Evolutionary conservation across 331 rosid genomes (phyloP), one percentile per base, ranked within the genome.

Genomic region (Quercus tomentella): DNA sequence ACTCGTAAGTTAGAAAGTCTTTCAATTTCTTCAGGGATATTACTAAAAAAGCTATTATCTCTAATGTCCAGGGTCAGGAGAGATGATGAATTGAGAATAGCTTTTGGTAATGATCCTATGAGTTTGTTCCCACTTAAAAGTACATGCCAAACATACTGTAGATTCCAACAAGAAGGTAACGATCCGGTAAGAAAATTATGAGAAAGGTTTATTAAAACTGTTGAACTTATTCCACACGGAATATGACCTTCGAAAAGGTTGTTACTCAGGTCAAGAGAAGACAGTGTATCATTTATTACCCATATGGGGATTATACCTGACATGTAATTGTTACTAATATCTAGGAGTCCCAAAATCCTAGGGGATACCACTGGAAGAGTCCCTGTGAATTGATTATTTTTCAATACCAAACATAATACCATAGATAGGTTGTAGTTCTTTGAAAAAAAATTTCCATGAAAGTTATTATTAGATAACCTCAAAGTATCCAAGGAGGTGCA

Each of bases 91-190:
- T 10, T 7, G 12, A 12, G 21, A 43, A 26, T 0, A 16, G 1
- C 12, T 65, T 58, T 71, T 1, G 14, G 21, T 58, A 18, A 1
- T 37, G 73, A 30, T 7, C 73, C 73, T 2, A 0, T 16, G 8
- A 68, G 30, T 0, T 45, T 33, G 7, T 68, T 68, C 14, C 25
- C 49, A 0, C 0, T 0, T 10, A 37, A 45, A 22, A 5, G 28
- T 16, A 35, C 0, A 1, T 5, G 3, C 6, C 0, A 0, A 0
- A 0, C 3, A 35, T 0, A 0, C 0, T 0, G 0, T 7, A 17
- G 7, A 31, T 31, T 31, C 6, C 0, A 31, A 0, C 35, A 31
- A 31, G 35, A 5, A 31, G 35, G 7, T 35, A 33, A 17, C 5
- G 0, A 35, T 33, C 54, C 55, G 0, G 55, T 1, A 1, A 33